Conservation (phyloP, 2,329 filamentous ascomycete genomes). For the Stromatinia cepivora region DNA sequence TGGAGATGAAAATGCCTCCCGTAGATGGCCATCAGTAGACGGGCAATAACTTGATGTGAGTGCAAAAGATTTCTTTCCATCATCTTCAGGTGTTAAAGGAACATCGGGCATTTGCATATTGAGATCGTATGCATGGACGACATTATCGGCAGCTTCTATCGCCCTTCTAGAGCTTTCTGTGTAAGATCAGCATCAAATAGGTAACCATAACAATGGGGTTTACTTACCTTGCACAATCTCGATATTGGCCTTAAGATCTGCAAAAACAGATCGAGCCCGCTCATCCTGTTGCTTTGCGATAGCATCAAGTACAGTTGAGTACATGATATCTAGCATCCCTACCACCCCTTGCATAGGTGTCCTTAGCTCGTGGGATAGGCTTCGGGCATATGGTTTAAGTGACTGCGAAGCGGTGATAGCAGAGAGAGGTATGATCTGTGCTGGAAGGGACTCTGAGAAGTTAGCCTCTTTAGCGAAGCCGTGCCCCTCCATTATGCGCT, state of each 20-base stretch:
- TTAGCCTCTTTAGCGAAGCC: conserved; percentile 45
- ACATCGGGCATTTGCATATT: conserved; percentile 73
- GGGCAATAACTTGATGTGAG: background rate
- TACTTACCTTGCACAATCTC: conserved; percentile 65
- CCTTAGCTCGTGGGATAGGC: conserved; percentile 68
- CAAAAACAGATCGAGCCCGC: conserved; percentile 56
- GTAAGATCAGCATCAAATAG: conserved; percentile 19
- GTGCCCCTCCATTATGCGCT: conserved; percentile 56
- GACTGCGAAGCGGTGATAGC: conserved; percentile 61
- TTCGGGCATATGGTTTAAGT: conserved; percentile 70
- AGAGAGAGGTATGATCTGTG: conserved; percentile 53
- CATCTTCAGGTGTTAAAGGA: conserved; percentile 42
- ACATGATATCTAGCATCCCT: conserved; percentile 76
- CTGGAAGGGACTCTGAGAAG: conserved; percentile 35
- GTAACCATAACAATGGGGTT: background rate
- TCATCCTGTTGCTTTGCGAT: conserved; percentile 54
- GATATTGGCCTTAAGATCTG: conserved; percentile 65
- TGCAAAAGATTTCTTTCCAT: conserved; percentile 22
- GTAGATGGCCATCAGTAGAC: background rate
- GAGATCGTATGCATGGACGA: conserved; percentile 73
- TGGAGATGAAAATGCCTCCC: conserved; percentile 9
- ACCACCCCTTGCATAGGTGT: conserved; percentile 77
- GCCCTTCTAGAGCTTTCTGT: conserved; percentile 68
- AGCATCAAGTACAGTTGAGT: conserved; percentile 68
- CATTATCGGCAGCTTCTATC: conserved; percentile 73